These are phyloP conservation scores for Trichoderma erinaceum DNA, from an alignment of 495 filamentous ascomycete genomes.

Conservation along the genomic window DNA sequence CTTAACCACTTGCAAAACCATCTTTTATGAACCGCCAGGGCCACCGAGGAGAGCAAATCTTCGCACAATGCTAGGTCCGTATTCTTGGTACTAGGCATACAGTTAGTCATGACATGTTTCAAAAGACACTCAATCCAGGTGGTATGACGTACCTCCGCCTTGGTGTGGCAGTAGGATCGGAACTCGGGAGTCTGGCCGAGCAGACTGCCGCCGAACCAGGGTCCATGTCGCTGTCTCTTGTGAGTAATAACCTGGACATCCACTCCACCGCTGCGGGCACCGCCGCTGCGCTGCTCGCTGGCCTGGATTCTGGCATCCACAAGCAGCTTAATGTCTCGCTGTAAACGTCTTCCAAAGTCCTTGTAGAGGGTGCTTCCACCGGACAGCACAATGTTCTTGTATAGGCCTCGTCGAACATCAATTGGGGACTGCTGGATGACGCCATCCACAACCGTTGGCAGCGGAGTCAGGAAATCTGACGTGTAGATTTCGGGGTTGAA, in stretches of 20 bases:
- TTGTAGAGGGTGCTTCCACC: constrained; percentile 96
- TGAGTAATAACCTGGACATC: constrained; percentile 96
- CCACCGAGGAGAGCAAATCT: constrained; percentile 92
- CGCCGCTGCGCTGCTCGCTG: constrained; percentile 80
- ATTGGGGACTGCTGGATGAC: constrained; percentile 97
- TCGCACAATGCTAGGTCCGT: constrained; percentile 89
- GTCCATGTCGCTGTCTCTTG: constrained; percentile 91
- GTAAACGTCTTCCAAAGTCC: constrained; percentile 90
- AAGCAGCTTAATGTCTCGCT: constrained; percentile 91
- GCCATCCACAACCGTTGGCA: constrained; percentile 87
- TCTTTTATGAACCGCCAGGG: constrained; percentile 58
- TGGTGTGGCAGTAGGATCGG: constrained; percentile 96
- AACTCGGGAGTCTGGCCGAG: constrained; percentile 98
- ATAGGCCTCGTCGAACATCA: constrained; percentile 90
- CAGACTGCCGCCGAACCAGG: constrained; percentile 96
- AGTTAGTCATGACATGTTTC: constrained; percentile 19
- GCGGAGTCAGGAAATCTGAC: constrained; percentile 92
- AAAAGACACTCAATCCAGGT: neutral
- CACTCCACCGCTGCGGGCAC: constrained; percentile 85
- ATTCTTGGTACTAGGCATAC: constrained; percentile 69
- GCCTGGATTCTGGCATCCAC: constrained; percentile 60
- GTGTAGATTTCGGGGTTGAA: constrained; percentile 99
- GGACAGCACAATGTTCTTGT: constrained; percentile 99
- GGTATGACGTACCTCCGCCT: constrained; percentile 57
- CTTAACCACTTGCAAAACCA: neutral